phyloP scores from a whole-genome alignment of 2,329 filamentous ascomycete species.

The Curvularia sp. region DNA sequence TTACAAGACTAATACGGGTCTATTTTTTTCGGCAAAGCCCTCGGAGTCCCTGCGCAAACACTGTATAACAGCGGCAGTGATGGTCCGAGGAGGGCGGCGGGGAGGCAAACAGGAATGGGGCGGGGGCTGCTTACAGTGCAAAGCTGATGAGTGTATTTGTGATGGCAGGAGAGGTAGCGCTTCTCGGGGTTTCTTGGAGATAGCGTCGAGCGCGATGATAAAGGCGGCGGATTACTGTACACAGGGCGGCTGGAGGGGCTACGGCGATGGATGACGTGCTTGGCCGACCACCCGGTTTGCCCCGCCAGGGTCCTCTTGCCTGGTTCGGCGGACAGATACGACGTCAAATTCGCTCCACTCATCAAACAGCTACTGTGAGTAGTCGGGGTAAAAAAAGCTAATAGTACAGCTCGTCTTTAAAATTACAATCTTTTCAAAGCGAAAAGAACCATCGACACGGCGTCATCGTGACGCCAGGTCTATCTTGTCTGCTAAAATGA shows the following conservation, averaged over 20 bases:
- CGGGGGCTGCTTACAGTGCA: slow-evolving; percentile 36
- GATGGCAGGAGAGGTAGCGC: slow-evolving; percentile 19
- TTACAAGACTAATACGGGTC: slow-evolving; percentile 38
- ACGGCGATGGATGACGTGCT: slow-evolving; percentile 31
- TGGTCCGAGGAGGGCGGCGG: slow-evolving; percentile 13
- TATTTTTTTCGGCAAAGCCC: slow-evolving; percentile 43
- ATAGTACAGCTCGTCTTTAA: slow-evolving; percentile 25
- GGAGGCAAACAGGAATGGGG: slow-evolving; percentile 7
- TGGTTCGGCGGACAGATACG: slow-evolving; percentile 14
- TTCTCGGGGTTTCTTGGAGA: slow-evolving; percentile 12
- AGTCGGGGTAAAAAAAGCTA: slow-evolving; percentile 15
- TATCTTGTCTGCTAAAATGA: slow-evolving; percentile 12
- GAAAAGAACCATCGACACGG: slow-evolving; percentile 12
- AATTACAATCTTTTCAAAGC: slow-evolving; percentile 29
- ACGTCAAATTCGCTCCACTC: neutral
- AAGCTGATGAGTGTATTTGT: slow-evolving; percentile 24
- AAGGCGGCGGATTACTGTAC: slow-evolving; percentile 29
- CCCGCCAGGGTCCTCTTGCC: slow-evolving; percentile 24
- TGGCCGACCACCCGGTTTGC: slow-evolving; percentile 27
- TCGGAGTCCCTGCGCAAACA: slow-evolving; percentile 34
- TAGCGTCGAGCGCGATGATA: slow-evolving; percentile 31
- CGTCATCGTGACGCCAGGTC: slow-evolving; percentile 7
- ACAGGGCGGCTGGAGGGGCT: slow-evolving; percentile 24
- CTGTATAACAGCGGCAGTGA: slow-evolving; percentile 9
- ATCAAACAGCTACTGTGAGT: neutral